Conservation (phyloP, 2,329 filamentous ascomycete species). For the Fusarium albidum region DNA sequence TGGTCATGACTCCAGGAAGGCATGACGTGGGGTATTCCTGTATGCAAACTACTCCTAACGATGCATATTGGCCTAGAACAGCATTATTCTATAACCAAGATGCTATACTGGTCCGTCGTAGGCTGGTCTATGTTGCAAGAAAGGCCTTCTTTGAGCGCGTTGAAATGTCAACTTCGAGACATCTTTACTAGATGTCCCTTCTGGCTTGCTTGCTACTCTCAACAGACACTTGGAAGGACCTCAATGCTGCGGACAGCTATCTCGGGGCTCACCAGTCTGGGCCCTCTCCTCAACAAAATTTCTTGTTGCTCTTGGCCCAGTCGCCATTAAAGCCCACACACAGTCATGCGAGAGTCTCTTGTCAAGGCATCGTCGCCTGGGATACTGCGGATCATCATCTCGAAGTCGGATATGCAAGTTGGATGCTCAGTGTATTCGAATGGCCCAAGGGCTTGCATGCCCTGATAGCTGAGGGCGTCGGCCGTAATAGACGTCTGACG, state of each 20-base stretch:
- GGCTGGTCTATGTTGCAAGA: no score
- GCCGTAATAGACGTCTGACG: background rate
- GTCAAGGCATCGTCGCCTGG: conserved; percentile 7
- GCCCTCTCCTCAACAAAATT: background rate
- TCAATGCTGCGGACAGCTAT: background rate
- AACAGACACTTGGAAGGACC: background rate
- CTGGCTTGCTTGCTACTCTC: background rate
- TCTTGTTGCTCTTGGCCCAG: background rate
- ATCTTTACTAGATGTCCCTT: background rate
- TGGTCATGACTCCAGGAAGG: no score
- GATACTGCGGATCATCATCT: conserved; percentile 11
- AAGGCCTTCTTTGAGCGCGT: no score
- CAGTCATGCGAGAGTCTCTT: conserved; percentile 13
- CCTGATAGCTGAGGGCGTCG: background rate
- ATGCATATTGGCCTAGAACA: no score
- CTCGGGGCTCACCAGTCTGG: conserved; percentile 5
- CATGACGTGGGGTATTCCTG: no score
- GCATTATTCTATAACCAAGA: no score
- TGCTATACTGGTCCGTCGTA: no score
- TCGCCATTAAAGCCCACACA: conserved; percentile 14
- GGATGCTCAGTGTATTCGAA: conserved; percentile 1
- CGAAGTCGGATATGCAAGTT: background rate
- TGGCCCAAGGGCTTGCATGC: conserved; percentile 6
- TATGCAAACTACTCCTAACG: no score
- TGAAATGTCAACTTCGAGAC: no score